Base-by-base conservation (phyloP, 2,329 filamentous ascomycete genomes). In the Epichloe coenophiala region DNA sequence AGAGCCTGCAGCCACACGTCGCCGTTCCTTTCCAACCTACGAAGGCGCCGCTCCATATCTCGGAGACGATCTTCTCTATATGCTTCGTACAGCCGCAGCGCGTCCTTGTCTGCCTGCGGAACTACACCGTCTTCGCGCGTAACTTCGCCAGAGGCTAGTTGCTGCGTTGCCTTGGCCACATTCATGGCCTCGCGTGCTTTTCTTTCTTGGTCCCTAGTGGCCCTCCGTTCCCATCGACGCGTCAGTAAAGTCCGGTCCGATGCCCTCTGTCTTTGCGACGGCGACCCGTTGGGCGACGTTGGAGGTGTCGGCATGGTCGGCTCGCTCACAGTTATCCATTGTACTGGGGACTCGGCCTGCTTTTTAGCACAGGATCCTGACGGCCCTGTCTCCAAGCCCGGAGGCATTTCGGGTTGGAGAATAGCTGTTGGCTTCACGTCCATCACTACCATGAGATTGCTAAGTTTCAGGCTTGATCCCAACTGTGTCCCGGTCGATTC, bases 41-140 rank as follows among this genome's bases (percentile, higher is more conserved):
- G 66, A 12, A 77, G 59, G 1, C 74, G 68, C 11, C 64, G 65
- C 54, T 75, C 72, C 61, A 76, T 70, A 39, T 77, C 74, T 23
- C 64, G 65, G 15, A 72, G 60, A 7, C 68, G 71, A 19, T 66
- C 62, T 52, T 71, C 68, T 9, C 66, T 63, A 31, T 72, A 66
- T 3, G 61, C 63, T 45, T 73, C 68, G 52, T 72, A 71, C 8
- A 66, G 63, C 4, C 60, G 57, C 17, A 67, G 50, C 9, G 70
- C 60, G 50, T 71, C 64, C 50, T 62, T 62, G 46, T 68, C 65
- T 21, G 57, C 58, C 5, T 50, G 49, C 2, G 58, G 55, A 3
- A 52, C 38, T 23, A 57, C 55, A 35, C 19, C 49, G 6, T 57
- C 56, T 2, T 65, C 62, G 1, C 55, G 55, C 11, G 63, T 55